These are phyloP conservation scores for Nitzschia sp. DNA, from an alignment of 108 stramenopile genomes.

Conservation along the genomic window DNA sequence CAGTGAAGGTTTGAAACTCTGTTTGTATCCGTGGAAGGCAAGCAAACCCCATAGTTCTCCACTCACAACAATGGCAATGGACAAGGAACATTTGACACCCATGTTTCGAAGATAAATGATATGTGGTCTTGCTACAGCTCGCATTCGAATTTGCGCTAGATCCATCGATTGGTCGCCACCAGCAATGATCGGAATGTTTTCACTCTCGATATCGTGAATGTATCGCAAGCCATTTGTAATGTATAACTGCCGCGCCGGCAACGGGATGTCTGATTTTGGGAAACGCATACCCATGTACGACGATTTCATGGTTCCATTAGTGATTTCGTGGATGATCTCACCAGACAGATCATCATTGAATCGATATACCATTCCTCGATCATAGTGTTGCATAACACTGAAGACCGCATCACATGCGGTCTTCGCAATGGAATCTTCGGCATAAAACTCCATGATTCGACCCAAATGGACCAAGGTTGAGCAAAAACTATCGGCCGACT, in stretches of 20 bases:
- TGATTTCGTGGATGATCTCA: constrained; percentile 35
- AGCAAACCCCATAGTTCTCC: constrained; percentile 20
- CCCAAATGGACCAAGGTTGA: constrained; percentile 6
- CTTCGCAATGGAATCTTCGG: constrained; percentile 7
- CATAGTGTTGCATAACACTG: constrained; percentile 17
- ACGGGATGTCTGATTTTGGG: constrained; percentile 23
- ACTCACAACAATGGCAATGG: constrained; percentile 22
- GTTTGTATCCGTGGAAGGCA: constrained; percentile 18
- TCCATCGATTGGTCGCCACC: neutral
- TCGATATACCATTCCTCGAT: constrained; percentile 30
- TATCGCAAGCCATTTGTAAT: constrained; percentile 27
- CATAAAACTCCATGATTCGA: constrained; percentile 23
- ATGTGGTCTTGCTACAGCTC: constrained; percentile 20
- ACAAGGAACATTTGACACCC: constrained; percentile 11
- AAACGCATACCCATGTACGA: constrained; percentile 25
- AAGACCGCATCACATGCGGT: constrained; percentile 30
- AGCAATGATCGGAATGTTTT: constrained; percentile 9
- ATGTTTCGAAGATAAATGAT: constrained; percentile 26
- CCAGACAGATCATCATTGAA: constrained; percentile 32
- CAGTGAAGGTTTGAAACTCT: constrained; percentile 13
- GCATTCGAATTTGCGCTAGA: constrained; percentile 22
- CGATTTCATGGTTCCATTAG: neutral
- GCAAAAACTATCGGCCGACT: neutral
- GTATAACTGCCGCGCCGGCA: constrained; percentile 19
- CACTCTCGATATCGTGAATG: constrained; percentile 15